Conservation (phyloP, 306 rosid genomes). For the Sphenostylis stenocarpa region DNA sequence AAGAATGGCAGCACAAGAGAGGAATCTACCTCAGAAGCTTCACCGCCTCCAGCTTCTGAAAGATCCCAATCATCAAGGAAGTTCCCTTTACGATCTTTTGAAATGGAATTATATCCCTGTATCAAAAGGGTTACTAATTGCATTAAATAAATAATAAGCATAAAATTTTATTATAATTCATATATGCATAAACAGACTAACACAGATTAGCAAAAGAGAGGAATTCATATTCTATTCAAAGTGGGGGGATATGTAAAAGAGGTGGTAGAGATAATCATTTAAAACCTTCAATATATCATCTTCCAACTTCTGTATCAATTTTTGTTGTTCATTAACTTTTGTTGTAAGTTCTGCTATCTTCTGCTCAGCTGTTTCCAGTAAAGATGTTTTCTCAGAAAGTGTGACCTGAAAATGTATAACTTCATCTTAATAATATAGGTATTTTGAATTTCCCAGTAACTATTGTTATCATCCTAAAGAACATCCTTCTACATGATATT, state of each 20-base stretch:
- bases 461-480: not conserved
- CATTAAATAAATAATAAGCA: conserved; percentile 18
- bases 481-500: conserved; percentile 1
- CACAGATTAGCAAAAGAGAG: not conserved
- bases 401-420: conserved; percentile 58
- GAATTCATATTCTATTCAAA: conserved; percentile 6
- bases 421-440: conserved; percentile 30
- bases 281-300: conserved; percentile 94
- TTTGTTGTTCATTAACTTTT: conserved; percentile 79
- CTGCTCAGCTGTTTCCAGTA: conserved; percentile 73
- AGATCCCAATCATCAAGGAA: conserved; percentile 97
- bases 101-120: conserved; percentile 86
- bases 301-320: conserved; percentile 89
- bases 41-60: conserved; percentile 75
- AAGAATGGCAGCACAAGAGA: conserved; percentile 18
- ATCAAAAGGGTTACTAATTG: conserved; percentile 29
- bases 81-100: conserved; percentile 80
- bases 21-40: conserved; percentile 72
- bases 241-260: conserved; percentile 8
- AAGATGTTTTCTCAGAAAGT: conserved; percentile 69
- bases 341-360: conserved; percentile 64
- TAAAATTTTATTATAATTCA: conserved; percentile 3
- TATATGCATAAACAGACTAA: not conserved
- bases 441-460: conserved; percentile 19
- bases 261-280: conserved; percentile 20